These are phyloP conservation scores for Lentinus brumalis DNA, from an alignment of 768 basidiomycete genomes.

Conservation along the genomic window DNA sequence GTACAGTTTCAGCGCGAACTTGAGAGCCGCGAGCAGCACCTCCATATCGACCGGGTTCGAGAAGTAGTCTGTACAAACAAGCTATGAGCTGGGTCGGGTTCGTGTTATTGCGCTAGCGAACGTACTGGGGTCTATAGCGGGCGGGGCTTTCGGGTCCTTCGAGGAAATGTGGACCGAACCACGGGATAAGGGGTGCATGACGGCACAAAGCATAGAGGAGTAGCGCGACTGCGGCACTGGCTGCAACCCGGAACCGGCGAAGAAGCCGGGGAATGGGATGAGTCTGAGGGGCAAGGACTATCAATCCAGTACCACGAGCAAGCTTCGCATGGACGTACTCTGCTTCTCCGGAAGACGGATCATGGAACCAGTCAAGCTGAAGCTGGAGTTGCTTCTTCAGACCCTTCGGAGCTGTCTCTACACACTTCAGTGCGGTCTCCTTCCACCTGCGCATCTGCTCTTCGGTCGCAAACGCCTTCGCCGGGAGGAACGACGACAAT, in stretches of 20 bases:
- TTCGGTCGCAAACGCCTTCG: background rate
- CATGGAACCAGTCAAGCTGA: conserved; percentile 5
- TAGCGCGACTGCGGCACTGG: background rate
- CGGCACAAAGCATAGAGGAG: background rate
- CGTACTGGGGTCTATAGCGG: conserved; percentile 29
- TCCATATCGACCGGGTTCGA: conserved; percentile 11
- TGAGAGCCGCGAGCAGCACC: conserved; percentile 1
- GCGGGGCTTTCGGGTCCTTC: conserved; percentile 25
- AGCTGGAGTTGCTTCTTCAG: conserved; percentile 7
- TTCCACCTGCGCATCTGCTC: background rate
- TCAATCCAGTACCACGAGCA: background rate
- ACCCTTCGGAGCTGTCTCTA: background rate
- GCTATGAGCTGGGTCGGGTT: background rate
- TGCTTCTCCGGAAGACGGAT: background rate
- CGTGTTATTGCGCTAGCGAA: background rate
- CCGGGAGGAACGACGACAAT: background rate
- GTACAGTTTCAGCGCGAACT: conserved; percentile 1
- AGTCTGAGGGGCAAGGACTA: background rate
- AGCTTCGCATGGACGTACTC: background rate
- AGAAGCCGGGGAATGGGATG: conserved; percentile 4
- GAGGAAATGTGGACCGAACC: conserved; percentile 23
- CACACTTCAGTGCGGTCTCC: background rate
- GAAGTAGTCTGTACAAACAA: conserved; percentile 5
- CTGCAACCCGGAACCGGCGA: background rate
- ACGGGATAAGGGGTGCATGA: conserved; percentile 9